A percentile compares a stretch with the other conserved stretches of the same genome.
Evolutionary conservation across 352 stramenopile genomes (phyloP).

Genomic region (Phytophthora pistaciae): DNA sequence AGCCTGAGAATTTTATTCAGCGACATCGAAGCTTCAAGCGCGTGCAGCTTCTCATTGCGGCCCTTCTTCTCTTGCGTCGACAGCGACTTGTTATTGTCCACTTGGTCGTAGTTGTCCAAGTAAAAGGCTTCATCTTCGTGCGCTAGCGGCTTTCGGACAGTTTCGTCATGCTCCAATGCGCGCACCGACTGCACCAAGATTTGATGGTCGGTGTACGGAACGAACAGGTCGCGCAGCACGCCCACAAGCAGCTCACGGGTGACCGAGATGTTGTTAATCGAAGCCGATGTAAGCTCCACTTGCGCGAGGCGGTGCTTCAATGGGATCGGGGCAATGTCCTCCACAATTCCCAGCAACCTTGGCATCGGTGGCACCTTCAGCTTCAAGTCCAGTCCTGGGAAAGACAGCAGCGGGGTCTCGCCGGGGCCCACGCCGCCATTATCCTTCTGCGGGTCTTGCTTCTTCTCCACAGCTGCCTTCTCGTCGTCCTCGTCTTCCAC

Average conservation of each 20-base stretch:
- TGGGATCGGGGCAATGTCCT: conserved; percentile 60
- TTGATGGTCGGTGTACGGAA: conserved; percentile 67
- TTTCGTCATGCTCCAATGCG: conserved; percentile 51
- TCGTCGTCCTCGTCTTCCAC: conserved; percentile 27
- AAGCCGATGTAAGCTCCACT: conserved; percentile 51
- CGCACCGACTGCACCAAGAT: conserved; percentile 61
- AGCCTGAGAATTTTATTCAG: conserved; percentile 61
- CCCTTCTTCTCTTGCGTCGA: conserved; percentile 55
- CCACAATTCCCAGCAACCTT: conserved; percentile 65
- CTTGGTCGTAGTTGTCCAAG: conserved; percentile 53
- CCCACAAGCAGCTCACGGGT: conserved; percentile 52
- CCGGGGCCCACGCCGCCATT: conserved; percentile 27
- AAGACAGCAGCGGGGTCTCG: conserved; percentile 46
- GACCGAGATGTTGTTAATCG: conserved; percentile 52
- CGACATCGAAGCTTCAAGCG: conserved; percentile 54
- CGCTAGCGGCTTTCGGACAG: conserved; percentile 43
- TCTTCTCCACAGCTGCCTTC: conserved; percentile 26
- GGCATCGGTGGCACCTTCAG: conserved; percentile 64
- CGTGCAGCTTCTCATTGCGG: conserved; percentile 42
- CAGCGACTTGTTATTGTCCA: conserved; percentile 52
- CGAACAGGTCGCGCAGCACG: conserved; percentile 62
- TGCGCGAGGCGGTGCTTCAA: conserved; percentile 48
- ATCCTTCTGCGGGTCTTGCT: conserved; percentile 35
- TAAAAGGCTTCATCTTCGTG: conserved; percentile 67
- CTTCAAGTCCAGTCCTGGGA: conserved; percentile 53